phyloP scores from a whole-genome alignment of 495 filamentous ascomycete genomes.

The Hypoxylon cercidicola region DNA sequence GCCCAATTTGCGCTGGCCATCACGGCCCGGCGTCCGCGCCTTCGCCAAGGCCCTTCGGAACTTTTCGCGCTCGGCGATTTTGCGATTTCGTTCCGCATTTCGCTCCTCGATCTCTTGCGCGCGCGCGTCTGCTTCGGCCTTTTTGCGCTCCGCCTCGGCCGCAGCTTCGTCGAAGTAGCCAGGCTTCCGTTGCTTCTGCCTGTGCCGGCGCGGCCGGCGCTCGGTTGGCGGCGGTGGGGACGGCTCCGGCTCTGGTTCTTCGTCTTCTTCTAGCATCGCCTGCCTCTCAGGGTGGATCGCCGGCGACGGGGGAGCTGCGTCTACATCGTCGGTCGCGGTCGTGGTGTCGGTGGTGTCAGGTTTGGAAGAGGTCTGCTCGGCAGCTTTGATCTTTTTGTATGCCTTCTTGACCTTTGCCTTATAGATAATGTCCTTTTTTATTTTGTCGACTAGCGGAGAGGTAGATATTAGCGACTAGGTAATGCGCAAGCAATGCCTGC shows the following conservation, averaged over 20 bases:
- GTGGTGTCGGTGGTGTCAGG: conserved; percentile 18
- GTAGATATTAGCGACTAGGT: conserved; percentile 24
- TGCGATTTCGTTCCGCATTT: conserved; percentile 61
- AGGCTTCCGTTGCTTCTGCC: conserved; percentile 61
- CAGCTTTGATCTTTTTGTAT: conserved; percentile 86
- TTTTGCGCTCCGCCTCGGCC: conserved; percentile 72
- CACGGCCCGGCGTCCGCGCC: conserved; percentile 76
- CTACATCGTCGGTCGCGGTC: conserved; percentile 38
- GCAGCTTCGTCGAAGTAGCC: conserved; percentile 82
- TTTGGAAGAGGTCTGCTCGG: conserved; percentile 52
- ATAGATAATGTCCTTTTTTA: conserved; percentile 88
- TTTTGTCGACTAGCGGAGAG: conserved; percentile 77
- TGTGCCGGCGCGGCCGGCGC: conserved; percentile 39
- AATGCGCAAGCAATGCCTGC: conserved; percentile 1
- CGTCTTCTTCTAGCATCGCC: conserved; percentile 63
- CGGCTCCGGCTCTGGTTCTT: conserved; percentile 37
- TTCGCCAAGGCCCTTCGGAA: conserved; percentile 77
- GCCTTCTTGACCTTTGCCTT: conserved; percentile 95
- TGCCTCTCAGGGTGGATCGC: conserved; percentile 79
- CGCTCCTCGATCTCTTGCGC: conserved; percentile 66
- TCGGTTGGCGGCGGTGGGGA: conserved; percentile 11
- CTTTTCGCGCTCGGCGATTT: conserved; percentile 69
- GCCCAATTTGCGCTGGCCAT: conserved; percentile 86
- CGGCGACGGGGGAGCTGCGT: conserved; percentile 48
- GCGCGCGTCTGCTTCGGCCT: conserved; percentile 70